A percentile compares a stretch with the other conserved stretches of the same genome.
Conservation (phyloP, 2,329 filamentous ascomycete genomes). For the Pseudogymnoascus sp. region DNA sequence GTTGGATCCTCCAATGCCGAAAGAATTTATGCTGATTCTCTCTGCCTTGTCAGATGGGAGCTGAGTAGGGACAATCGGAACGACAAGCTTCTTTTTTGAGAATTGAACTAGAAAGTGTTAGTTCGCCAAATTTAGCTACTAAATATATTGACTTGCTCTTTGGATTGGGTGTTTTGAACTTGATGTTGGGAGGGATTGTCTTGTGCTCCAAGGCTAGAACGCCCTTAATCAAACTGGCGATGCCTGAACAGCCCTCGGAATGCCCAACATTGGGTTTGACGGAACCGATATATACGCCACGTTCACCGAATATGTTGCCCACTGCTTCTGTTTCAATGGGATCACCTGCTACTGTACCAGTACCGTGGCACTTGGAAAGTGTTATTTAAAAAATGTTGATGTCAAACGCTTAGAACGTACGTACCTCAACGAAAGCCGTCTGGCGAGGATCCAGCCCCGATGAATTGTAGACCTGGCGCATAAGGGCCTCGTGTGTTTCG, state of each 20-base stretch:
- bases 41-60: neutral
- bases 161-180: conserved; percentile 29
- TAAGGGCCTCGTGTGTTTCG: conserved; percentile 29
- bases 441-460: conserved; percentile 4
- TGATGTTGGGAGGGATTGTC: conserved; percentile 16
- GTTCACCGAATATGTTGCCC: conserved; percentile 17
- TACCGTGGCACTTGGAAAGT: neutral
- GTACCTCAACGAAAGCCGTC: conserved; percentile 15
- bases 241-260: conserved; percentile 18
- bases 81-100: neutral
- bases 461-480: conserved; percentile 27
- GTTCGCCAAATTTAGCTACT: no score
- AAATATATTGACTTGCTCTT: neutral
- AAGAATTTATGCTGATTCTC: conserved; percentile 12
- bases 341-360: conserved; percentile 13
- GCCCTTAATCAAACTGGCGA: conserved; percentile 23
- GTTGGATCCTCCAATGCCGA: conserved; percentile 21
- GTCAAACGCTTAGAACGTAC: no score
- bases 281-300: conserved; percentile 14
- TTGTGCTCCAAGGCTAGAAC: conserved; percentile 21
- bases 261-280: conserved; percentile 28
- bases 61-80: no score
- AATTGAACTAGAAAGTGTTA: no score
- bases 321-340: conserved; percentile 14
- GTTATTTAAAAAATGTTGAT: no score